Evolutionary conservation across 192 early-diverging fungal genomes (phyloP), one percentile per base, ranked within the genome.

Genomic region (Chytriomyces confervae): DNA sequence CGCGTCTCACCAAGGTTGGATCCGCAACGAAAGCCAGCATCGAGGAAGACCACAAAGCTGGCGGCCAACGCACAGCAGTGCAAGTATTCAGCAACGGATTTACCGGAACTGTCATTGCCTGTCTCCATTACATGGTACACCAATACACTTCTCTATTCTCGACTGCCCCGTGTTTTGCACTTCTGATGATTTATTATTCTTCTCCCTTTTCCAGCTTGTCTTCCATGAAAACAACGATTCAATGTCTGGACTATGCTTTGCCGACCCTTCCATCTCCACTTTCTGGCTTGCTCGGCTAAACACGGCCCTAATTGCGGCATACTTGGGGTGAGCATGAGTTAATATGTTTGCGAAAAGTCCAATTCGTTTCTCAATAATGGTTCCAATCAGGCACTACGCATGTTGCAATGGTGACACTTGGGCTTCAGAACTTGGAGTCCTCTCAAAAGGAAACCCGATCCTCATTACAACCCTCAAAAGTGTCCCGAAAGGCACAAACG

Each of bases 401-500:
- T 91, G 90, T 76, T 92, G 91, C 63, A 81, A 83, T 10, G 92
- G 88, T 5, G 92, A 93, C 68, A 93, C 92, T 16, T 97, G 93
- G 93, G 93, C 95, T 45, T 93, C 91, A 81, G 96, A 98, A 79
- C 83, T 98, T 27, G 96, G 96, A 1, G 88, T 95, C 13, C 82
- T 98, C 23, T 92, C 89, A 79, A 86, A 86, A 36, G 76, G 80
- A 43, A 90, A 87, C 86, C 96, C 96, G 11, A 79, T 86, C 24
- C 84, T 98, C 10, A 95, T 98, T 53, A 98, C 96, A 6, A 91
- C 91, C 0, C 78, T 91, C 44, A 84, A 87, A 53, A 75, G 84
- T 45, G 96, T 97, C 7, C 96, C 96, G 10, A 91, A 92, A 36
- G 96, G 96, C 2, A 96, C 95, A 13, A 98, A 98, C 82, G 96